These are phyloP conservation scores for Penicillium oxalicum DNA, from an alignment of 2,329 filamentous ascomycete genomes.

Conservation along the genomic window DNA sequence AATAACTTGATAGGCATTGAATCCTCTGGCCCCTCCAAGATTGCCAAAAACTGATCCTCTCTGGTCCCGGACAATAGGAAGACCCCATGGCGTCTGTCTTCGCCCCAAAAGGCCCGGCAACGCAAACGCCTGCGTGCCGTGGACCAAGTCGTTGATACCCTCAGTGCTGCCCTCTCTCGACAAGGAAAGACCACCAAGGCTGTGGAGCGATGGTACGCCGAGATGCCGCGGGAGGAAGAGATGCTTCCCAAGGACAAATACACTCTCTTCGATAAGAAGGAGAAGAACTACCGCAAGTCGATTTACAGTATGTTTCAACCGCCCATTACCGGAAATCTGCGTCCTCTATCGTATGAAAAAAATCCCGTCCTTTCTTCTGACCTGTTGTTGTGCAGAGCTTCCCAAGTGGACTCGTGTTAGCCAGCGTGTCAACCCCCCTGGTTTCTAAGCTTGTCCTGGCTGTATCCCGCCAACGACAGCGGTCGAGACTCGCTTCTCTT, in stretches of 20 bases:
- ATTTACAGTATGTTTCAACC: constrained; percentile 76
- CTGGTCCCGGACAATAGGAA: constrained; percentile 57
- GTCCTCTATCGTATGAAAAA: neutral
- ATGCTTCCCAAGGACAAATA: constrained; percentile 98
- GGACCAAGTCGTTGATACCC: constrained; percentile 76
- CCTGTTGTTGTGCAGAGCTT: constrained; percentile 51
- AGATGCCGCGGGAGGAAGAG: constrained; percentile 93
- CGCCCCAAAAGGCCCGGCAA: constrained; percentile 83
- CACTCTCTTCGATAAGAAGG: constrained; percentile 94
- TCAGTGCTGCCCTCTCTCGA: constrained; percentile 71
- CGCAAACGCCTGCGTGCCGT: constrained; percentile 76
- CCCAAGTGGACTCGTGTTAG: constrained; percentile 95
- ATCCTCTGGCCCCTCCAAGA: neutral
- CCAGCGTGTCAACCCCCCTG: constrained; percentile 87
- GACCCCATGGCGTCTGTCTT: constrained; percentile 91
- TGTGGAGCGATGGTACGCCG: constrained; percentile 82
- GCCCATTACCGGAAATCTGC: neutral
- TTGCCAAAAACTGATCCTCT: constrained; percentile 12
- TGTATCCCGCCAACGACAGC: constrained; percentile 3
- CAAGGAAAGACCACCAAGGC: constrained; percentile 64
- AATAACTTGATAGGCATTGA: neutral
- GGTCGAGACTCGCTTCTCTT: constrained; percentile 4
- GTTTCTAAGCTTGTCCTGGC: constrained; percentile 57
- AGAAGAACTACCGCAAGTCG: constrained; percentile 90
- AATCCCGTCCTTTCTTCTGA: neutral